A percentile compares a stretch with the other conserved stretches of the same genome.
Evolutionary conservation across 768 basidiomycete species (phyloP).

Genomic region (Antrodiella citrinella): DNA sequence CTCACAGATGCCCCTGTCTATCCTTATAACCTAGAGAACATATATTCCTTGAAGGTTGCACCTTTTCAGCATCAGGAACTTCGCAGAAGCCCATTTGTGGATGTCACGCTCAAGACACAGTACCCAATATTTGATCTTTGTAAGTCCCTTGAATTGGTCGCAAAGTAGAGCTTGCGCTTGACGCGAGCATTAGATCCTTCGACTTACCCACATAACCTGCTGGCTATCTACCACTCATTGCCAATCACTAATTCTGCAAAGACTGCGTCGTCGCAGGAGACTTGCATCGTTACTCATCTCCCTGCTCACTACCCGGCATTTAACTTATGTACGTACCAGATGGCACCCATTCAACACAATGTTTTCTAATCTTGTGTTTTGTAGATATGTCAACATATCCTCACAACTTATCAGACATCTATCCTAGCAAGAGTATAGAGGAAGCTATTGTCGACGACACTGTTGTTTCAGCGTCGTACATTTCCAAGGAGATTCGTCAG

Average conservation of each 20-base stretch:
- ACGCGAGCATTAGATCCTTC: conserved; percentile 24
- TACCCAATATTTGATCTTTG: conserved; percentile 25
- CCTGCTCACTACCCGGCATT: not conserved
- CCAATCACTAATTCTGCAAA: not conserved
- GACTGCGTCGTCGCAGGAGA: not conserved
- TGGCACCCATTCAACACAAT: not conserved
- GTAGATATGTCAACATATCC: not conserved
- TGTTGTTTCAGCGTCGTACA: no score
- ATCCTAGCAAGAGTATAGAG: not conserved
- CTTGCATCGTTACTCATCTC: not conserved
- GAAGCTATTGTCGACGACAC: not conserved
- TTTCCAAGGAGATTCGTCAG: no score
- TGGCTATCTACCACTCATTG: conserved; percentile 27
- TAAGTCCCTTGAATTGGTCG: conserved; percentile 19
- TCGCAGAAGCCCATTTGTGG: not conserved
- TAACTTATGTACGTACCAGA: conserved; percentile 1
- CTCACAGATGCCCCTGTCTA: conserved; percentile 17
- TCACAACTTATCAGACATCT: not conserved
- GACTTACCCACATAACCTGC: conserved; percentile 33
- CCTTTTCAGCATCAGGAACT: not conserved
- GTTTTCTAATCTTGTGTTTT: no score
- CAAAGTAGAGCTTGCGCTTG: no score
- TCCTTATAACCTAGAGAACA: conserved; percentile 11
- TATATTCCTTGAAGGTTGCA: conserved; percentile 11
- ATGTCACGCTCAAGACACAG: not conserved